These are phyloP conservation scores for Psilocybe subaeruginosa DNA, from an alignment of 768 basidiomycete genomes.

Conservation along the genomic window DNA sequence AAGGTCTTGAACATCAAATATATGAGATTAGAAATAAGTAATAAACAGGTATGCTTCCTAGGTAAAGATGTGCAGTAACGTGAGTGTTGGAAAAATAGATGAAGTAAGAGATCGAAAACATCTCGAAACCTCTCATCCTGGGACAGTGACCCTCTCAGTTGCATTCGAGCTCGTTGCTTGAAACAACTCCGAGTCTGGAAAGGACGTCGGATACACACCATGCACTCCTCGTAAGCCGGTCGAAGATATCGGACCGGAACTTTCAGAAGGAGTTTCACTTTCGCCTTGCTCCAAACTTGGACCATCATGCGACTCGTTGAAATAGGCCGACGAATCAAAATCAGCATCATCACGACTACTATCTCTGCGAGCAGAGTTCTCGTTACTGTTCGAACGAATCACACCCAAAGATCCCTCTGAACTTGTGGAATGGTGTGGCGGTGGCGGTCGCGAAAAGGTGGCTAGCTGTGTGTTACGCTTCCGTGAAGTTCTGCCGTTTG, in stretches of 20 bases:
- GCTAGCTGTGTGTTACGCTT: conserved; percentile 16
- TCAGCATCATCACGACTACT: background rate
- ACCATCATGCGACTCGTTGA: background rate
- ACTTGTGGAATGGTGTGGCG: conserved; percentile 3
- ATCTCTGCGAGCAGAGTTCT: background rate
- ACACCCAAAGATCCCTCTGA: background rate
- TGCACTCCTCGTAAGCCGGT: background rate
- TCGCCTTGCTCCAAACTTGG: background rate
- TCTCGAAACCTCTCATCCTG: conserved; percentile 6
- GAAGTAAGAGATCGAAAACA: background rate
- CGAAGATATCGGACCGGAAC: background rate
- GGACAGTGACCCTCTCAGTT: conserved; percentile 10
- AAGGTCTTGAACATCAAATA: background rate
- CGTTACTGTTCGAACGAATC: background rate
- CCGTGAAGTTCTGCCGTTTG: conserved; percentile 13
- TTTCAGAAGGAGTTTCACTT: conserved; percentile 1
- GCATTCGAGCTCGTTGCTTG: background rate
- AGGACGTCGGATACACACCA: background rate
- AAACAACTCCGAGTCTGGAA: background rate
- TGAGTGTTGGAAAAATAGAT: conserved; percentile 4
- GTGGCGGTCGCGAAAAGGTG: conserved; percentile 43
- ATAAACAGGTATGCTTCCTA: conserved; percentile 9
- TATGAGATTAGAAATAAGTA: conserved; percentile 12
- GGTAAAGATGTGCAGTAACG: conserved; percentile 2
- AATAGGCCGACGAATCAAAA: background rate